Base-by-base conservation (phyloP, 306 rosid species). In the Quercus gilva region DNA sequence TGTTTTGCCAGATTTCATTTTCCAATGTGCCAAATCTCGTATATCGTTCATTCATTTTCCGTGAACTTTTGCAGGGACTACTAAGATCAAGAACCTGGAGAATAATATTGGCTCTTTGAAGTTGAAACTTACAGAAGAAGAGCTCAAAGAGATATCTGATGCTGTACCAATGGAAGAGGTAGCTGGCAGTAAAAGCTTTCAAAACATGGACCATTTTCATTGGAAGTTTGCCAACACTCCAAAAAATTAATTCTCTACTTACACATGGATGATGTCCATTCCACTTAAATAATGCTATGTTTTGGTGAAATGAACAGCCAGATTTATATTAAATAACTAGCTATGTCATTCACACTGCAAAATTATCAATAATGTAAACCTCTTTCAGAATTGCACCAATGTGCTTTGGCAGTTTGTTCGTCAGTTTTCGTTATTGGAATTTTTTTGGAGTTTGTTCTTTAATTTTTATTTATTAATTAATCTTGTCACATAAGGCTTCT, bases 11-110 rank as follows among this genome's bases (percentile, higher is more conserved):
- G 11, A 37, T 37, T 37, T 37, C 0, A 6, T 17, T 31, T 7
- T n/a, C 3, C 45, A 2, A n/a, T 17, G 4, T 45, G 53, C 53
- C 53, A 45, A 45, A 45, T 45, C 53, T 45, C 1, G 3, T 45
- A 45, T 11, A 45, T 45, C 0, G 1, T 45, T 45, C 4, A 8
- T 29, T 64, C 21, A 64, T 29, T 64, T 28, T 3, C 45, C 12
- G 11, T 57, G 55, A 55, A 71, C 17, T 11, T 52, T 10, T 83
- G 29, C 45, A 91, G 85, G 80, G 85, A 93, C 98, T 45, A 89
- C 94, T 5, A 91, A 89, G 83, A 77, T 79, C 5, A 89, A 88
- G 85, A 91, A 93, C 75, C 72, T 93, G 72, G 91, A 88, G 61
- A 61, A 69, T 61, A 93, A 93, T 81, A 15, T 91, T 6, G 89